Evolutionary conservation across 2,329 filamentous ascomycete species (phyloP), one percentile per base, ranked within the genome.

Genomic region (Gaeumannomyces tritici): DNA sequence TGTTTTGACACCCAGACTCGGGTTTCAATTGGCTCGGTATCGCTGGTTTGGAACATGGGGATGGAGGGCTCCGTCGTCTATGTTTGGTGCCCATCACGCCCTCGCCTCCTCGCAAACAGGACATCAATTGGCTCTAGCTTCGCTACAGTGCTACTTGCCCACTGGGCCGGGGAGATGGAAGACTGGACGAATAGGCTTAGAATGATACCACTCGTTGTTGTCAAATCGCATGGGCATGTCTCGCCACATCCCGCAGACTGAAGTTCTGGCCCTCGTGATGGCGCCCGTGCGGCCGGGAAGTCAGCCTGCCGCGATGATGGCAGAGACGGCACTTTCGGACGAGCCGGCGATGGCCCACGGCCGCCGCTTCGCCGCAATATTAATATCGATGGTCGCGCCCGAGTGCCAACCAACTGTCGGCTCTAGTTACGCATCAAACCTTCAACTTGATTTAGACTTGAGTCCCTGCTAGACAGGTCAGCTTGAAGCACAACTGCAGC

Each of bases 401-500:
- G 21, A n/a, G 33, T n/a, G 3, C 42, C 42, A 51, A 8, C 3
- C 13, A 21, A n/a, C 2, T 51, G 21, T 51, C 21, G 4, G 42
- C 18, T 13, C 42, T n/a, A 9, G 8, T n/a, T 21, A 51, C 42
- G 9, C 42, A 21, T n/a, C 42, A 51, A 51, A 21, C 3, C 42
- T 51, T n/a, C 21, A 7, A 51, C 8, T 21, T n/a, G 42, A 56
- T 18, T 29, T 11, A 58, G 21, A 18, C 29, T 58, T 12, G 6
- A 29, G 11, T 18, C 31, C 26, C 60, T 31, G 58, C 58, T 60
- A 47, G 58, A 51, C 31, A 24, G 28, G 51, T 57, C 24, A 61
- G 35, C 24, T 89, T 63, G 28, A 56, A n/a, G 24, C 57, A 60
- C 18, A 63, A 67, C 13, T 28, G 57, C 68, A 67, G 67, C 63